Percentiles rank a stretch among this genome's conserved stretches.
These are phyloP conservation scores for Chlorophyllum brunneum DNA, from an alignment of 768 basidiomycete species.

Conservation along the genomic window DNA sequence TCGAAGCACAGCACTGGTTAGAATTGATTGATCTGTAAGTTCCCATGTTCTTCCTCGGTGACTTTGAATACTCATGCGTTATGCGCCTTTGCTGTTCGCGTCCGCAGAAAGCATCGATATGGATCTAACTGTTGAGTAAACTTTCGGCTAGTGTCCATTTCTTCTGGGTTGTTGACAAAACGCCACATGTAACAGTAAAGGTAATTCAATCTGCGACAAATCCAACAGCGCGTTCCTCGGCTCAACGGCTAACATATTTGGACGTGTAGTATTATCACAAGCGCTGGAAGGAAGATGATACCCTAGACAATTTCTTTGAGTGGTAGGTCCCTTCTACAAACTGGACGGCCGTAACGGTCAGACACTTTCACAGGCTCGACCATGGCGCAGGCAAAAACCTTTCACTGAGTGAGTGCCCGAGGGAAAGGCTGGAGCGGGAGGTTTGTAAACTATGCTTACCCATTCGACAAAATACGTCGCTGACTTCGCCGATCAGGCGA, in stretches of 20 bases:
- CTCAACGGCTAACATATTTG: not conserved
- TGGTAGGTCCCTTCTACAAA: slow-evolving; percentile 32
- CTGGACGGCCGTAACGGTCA: not conserved
- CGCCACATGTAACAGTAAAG: slow-evolving; percentile 36
- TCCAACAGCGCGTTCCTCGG: not conserved
- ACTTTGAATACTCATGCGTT: not conserved
- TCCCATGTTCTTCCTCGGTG: not conserved
- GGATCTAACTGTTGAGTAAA: slow-evolving; percentile 51
- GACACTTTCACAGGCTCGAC: slow-evolving; percentile 46
- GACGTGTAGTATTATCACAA: slow-evolving; percentile 50
- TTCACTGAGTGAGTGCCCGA: slow-evolving; percentile 52
- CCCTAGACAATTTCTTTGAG: slow-evolving; percentile 62
- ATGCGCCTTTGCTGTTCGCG: not conserved
- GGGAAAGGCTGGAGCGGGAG: slow-evolving; percentile 59
- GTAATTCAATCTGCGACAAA: slow-evolving; percentile 26
- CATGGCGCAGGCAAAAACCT: slow-evolving; percentile 53
- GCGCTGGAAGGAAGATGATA: slow-evolving; percentile 55
- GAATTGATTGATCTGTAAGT: slow-evolving; percentile 55
- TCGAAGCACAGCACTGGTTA: slow-evolving; percentile 64
- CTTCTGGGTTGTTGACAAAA: not conserved
- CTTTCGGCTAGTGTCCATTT: not conserved
- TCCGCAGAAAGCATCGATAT: slow-evolving; percentile 54
- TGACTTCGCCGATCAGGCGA: slow-evolving; percentile 31
- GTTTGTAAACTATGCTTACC: slow-evolving; percentile 20
- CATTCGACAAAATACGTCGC: not conserved